phyloP scores from a whole-genome alignment of 306 rosid species.

The Vicia faba region DNA sequence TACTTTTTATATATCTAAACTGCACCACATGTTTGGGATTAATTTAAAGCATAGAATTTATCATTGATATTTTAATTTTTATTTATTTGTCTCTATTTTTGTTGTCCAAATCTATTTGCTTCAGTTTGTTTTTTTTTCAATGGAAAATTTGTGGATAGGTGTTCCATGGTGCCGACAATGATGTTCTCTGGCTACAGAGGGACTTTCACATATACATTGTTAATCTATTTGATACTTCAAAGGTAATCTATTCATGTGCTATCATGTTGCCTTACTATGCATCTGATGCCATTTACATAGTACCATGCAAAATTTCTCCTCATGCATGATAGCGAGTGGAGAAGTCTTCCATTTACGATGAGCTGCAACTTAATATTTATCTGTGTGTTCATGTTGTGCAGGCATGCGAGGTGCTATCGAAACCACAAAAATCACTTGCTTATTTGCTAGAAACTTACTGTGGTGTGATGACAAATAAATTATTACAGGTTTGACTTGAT shows the following conservation, averaged over 20 bases:
- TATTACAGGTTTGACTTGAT: conserved; percentile 72
- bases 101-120: conserved; percentile 14
- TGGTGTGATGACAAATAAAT: conserved; percentile 76
- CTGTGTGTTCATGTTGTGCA: conserved; percentile 45
- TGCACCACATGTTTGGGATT: conserved; percentile 1
- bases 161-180: conserved; percentile 97
- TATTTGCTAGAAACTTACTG: conserved; percentile 91
- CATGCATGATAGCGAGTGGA: conserved; percentile 11
- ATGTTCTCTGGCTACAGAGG: conserved; percentile 87
- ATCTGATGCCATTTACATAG: conserved; percentile 17
- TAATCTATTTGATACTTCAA: conserved; percentile 88
- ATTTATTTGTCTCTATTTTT: conserved; percentile 1
- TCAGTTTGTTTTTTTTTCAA: conserved; percentile 10
- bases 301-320: neutral
- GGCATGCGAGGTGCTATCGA: conserved; percentile 92
- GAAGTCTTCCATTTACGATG: conserved; percentile 29
- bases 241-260: conserved; percentile 50
- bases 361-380: conserved; percentile 15
- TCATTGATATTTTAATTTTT: conserved; percentile 17
- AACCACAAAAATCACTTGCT: conserved; percentile 91
- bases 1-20: neutral
- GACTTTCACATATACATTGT: conserved; percentile 90
- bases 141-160: conserved; percentile 59
- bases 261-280: conserved; percentile 17
- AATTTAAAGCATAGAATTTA: conserved; percentile 1